Evolutionary conservation across 495 filamentous ascomycete genomes (phyloP), one percentile per base, ranked within the genome.

Genomic region (Patellaria atrata): DNA sequence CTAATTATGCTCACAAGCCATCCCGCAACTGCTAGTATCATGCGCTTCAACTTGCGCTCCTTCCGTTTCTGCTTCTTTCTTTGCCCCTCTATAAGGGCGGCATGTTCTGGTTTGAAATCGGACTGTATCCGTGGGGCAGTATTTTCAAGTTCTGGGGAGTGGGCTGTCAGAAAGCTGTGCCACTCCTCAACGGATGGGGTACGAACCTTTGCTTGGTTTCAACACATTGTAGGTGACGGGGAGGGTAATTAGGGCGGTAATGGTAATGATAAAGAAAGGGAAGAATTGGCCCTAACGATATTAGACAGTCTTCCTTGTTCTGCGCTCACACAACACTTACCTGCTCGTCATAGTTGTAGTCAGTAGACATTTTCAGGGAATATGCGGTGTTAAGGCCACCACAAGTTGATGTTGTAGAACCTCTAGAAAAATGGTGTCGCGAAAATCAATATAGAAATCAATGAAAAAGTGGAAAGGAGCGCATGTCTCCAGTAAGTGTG

Each of bases 331-430:
- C 6, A 5, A 22, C 22, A 25, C 61, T 26, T 47, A 80, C 79
- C 75, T 85, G 70, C 52, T 93, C 82, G 70, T 97, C 89, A 61
- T 97, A 97, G 47, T 77, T 87, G 67, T 97, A 97, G 57, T 96
- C 89, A 46, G 82, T 82, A 52, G 82, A 86, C 83, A 91, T 92
- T 23, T 34, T 34, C 9, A 9, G 9, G 19, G 13, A n/a, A 25
- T 14, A 8, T 8, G n/a, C 23, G 23, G 23, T 26, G 9, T n/a
- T 26, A 8, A 26, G 23, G n/a, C 23, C 23, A n/a, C n/a, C n/a
- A 26, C 23, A n/a, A n/a, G n/a, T n/a, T n/a, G n/a, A n/a, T n/a
- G n/a, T n/a, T n/a, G n/a, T n/a, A n/a, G n/a, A n/a, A n/a, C n/a
- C n/a, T n/a, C n/a, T n/a, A n/a, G n/a, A n/a, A n/a, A n/a, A n/a